phyloP scores from a whole-genome alignment of 306 rosid genomes.

The Rubus parviflorus region DNA sequence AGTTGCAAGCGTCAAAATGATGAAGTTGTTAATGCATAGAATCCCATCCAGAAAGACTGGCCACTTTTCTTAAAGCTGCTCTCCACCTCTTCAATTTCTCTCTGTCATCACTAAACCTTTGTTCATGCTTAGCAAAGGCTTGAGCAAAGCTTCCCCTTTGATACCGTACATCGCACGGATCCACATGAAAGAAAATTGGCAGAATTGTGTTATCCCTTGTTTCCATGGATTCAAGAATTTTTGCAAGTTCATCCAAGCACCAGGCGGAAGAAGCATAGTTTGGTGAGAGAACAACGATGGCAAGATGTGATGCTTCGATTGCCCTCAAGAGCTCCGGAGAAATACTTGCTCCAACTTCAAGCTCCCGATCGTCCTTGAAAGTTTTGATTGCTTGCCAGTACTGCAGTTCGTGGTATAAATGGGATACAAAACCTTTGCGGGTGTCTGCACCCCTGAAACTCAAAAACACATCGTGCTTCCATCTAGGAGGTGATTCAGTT shows the following conservation, averaged over 20 bases:
- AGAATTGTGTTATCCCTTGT: background rate
- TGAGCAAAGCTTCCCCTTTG: background rate
- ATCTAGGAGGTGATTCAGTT: background rate
- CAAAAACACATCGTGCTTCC: background rate
- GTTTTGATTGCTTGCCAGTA: background rate
- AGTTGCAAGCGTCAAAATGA: no score
- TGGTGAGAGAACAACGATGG: background rate
- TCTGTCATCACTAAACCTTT: background rate
- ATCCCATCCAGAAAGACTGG: background rate
- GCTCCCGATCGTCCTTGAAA: background rate
- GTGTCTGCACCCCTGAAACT: conserved; percentile 2
- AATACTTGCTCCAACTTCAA: background rate
- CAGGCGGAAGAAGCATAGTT: background rate
- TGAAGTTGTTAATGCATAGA: background rate
- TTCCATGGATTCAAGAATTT: background rate
- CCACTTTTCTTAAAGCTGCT: background rate
- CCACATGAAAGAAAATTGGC: background rate
- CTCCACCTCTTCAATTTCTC: background rate
- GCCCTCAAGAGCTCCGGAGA: conserved; percentile 4
- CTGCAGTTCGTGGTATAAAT: background rate
- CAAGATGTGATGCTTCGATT: background rate
- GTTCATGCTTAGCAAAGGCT: background rate
- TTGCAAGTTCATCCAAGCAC: background rate
- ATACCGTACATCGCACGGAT: background rate
- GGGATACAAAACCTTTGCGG: background rate